phyloP scores from a whole-genome alignment of 345 rosid genomes.

The Eucalyptus leucophloia region DNA sequence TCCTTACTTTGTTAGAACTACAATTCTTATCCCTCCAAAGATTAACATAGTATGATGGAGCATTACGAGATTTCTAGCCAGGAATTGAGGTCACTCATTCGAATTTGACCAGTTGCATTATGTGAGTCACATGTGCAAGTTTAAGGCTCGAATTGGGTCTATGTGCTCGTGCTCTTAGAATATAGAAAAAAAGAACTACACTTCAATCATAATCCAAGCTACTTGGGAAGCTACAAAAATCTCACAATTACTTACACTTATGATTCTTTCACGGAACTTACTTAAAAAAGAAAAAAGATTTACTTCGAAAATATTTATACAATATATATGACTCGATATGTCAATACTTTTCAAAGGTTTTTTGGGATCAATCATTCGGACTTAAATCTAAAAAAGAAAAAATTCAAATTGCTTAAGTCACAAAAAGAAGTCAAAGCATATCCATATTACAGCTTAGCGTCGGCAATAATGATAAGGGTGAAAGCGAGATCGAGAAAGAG shows the following conservation, averaged over 20 bases:
- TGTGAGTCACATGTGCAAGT: neutral
- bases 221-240: neutral
- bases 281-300: neutral
- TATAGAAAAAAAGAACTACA: neutral
- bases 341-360: neutral
- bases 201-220: neutral
- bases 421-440: neutral
- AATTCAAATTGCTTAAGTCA: neutral
- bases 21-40: no score
- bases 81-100: neutral
- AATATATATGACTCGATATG: neutral
- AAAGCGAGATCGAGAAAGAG: neutral
- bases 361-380: neutral
- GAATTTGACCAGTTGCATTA: no score
- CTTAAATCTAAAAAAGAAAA: neutral
- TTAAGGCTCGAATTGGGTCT: accelerated
- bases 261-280: accelerated
- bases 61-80: neutral
- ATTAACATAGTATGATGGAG: neutral
- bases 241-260: neutral
- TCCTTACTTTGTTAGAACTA: no score
- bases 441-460: neutral
- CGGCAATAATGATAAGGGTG: no score
- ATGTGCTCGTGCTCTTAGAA: neutral
- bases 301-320: neutral